A percentile compares a stretch with the other conserved stretches of the same genome.
Conservation (phyloP, 768 basidiomycete genomes). For the Chlorophyllum brunneum region DNA sequence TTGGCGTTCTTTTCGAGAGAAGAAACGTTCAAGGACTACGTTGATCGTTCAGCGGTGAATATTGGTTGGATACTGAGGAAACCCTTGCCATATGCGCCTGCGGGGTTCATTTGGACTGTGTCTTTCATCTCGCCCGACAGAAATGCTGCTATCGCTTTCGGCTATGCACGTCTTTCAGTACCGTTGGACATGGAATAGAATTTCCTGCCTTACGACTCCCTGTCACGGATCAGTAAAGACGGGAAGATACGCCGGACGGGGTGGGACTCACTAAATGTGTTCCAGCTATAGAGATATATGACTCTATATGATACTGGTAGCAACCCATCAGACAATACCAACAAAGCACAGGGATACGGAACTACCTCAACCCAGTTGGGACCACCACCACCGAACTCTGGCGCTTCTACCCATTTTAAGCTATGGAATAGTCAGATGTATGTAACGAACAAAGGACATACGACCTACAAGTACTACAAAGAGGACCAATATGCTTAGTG, state of each 20-base stretch:
- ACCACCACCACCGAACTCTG: conserved; percentile 77
- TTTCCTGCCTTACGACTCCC: conserved; percentile 58
- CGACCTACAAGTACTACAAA: conserved; percentile 78
- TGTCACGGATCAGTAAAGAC: conserved; percentile 22
- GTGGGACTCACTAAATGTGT: conserved; percentile 66
- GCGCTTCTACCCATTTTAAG: conserved; percentile 96
- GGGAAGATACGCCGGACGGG: neutral
- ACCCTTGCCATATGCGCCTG: conserved; percentile 63
- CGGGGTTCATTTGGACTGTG: conserved; percentile 81
- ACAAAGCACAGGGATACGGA: neutral
- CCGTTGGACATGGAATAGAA: neutral
- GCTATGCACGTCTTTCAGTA: conserved; percentile 33
- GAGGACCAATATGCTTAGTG: conserved; percentile 8
- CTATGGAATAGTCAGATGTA: conserved; percentile 32
- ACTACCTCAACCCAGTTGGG: conserved; percentile 86
- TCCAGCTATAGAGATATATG: conserved; percentile 80
- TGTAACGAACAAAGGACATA: neutral
- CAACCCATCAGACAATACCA: conserved; percentile 5
- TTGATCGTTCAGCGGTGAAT: neutral
- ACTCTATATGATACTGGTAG: conserved; percentile 74
- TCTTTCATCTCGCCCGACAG: conserved; percentile 95
- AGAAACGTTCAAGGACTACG: conserved; percentile 80
- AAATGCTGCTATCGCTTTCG: conserved; percentile 94
- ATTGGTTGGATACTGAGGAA: neutral
- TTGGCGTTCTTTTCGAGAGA: conserved; percentile 85